Percentiles rank a stretch among this genome's conserved stretches.
Evolutionary conservation across 768 basidiomycete species (phyloP).

Genomic region (Leucosporidium creatinivorum): DNA sequence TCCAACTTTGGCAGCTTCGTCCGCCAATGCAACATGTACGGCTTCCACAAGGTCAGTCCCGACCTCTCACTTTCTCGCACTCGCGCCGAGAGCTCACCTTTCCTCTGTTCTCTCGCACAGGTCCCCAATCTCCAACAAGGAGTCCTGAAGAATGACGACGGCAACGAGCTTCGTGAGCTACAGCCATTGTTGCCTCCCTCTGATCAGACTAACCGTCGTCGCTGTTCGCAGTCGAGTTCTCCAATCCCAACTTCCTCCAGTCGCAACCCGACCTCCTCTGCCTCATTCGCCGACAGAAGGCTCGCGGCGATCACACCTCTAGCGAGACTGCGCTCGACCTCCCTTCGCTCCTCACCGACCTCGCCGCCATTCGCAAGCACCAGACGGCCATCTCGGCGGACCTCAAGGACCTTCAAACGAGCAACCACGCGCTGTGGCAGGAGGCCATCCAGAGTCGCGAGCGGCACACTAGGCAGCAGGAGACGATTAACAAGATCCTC

Average conservation of each 20-base stretch:
- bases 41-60: slow-evolving; percentile 64
- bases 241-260: slow-evolving; percentile 65
- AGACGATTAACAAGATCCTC: slow-evolving; percentile 90
- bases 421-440: slow-evolving; percentile 86
- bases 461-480: slow-evolving; percentile 83
- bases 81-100: not conserved
- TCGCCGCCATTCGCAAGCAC: slow-evolving; percentile 79
- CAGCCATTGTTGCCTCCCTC: not conserved
- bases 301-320: slow-evolving; percentile 20
- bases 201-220: not conserved
- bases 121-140: slow-evolving; percentile 91
- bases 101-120: slow-evolving; percentile 6
- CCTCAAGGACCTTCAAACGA: slow-evolving; percentile 74
- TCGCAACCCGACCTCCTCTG: slow-evolving; percentile 74
- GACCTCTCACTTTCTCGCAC: not conserved
- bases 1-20: slow-evolving; percentile 89
- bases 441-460: slow-evolving; percentile 72
- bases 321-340: slow-evolving; percentile 46
- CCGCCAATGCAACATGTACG: slow-evolving; percentile 91
- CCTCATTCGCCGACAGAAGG: slow-evolving; percentile 80
- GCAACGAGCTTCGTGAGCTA: slow-evolving; percentile 56
- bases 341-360: slow-evolving; percentile 68
- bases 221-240: slow-evolving; percentile 59
- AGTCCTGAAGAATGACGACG: slow-evolving; percentile 65
- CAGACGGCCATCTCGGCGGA: slow-evolving; percentile 87